Evolutionary conservation across 441 rosid genomes (phyloP), one percentile per base, ranked within the genome.

Genomic region (Euphorbia corollata): DNA sequence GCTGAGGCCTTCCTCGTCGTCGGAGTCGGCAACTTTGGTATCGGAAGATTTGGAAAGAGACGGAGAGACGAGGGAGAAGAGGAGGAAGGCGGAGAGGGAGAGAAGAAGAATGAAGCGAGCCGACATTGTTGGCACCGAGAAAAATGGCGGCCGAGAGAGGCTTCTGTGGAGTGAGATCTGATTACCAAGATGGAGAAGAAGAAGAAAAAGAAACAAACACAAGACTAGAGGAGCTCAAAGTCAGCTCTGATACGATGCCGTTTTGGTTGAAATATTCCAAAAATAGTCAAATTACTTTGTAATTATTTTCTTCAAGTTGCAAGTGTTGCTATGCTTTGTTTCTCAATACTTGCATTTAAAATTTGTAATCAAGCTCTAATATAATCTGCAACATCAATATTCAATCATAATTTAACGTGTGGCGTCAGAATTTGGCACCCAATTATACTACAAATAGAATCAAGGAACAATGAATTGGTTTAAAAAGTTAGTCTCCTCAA

Each of bases 1-100:
- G 79, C 93, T 85, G 82, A 94, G 97, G 74, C 91, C 97, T 61
- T 94, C 99, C 63, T 89, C 97, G 74, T 86, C 88, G 27, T 79
- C 83, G 63, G 58, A 54, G 58, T 19, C 58, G 0, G 58, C 23
- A 4, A 8, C 27, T 19, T 53, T 41, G 67, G 36, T 54, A 36
- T 68, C 67, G 34, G 65, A 9, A 36, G 77, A 27, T 57, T 79
- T 64, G 62, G 86, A 67, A 71, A 83, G 61, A 23, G 90, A 75
- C 2, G 81, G 79, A 36, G 91, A 71, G 75, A 86, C 68, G 6
- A 71, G 59, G 55, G 89, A 80, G 71, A 86, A 65, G 69, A 93
- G 71, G 73, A 93, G 74, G 74, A 91, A 79, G 20, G 86, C 56
- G 11, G 82, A 22, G 73, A 93, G 85, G 2, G 83, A 81, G 80